Percentiles rank a stretch among this genome's conserved stretches.
These are phyloP conservation scores for Miscanthus lutarioriparius DNA, from an alignment of 176 grass and related monocot genomes.

Conservation along the genomic window DNA sequence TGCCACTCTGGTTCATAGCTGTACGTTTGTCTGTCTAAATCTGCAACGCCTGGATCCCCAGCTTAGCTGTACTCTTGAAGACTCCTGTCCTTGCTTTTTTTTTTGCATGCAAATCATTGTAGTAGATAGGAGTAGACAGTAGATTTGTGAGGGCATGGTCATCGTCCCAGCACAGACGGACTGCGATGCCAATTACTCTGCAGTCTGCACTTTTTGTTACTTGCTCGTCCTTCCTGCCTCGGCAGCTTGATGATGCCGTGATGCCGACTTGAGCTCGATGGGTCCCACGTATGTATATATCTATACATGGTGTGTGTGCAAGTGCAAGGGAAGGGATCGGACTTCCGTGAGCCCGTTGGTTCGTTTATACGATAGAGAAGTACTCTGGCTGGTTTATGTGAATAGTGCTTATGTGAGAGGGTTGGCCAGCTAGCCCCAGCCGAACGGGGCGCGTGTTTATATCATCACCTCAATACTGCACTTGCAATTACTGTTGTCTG, in stretches of 20 bases:
- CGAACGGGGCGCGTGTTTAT: no score
- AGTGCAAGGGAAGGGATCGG: neutral
- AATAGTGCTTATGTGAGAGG: no score
- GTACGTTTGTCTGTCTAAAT: neutral
- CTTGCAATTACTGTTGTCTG: no score
- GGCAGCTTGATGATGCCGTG: neutral
- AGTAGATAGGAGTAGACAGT: no score
- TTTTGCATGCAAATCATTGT: neutral
- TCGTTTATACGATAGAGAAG: no score
- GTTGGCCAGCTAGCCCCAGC: no score
- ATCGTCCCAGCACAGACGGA: neutral
- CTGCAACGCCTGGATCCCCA: neutral
- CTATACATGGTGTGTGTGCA: neutral
- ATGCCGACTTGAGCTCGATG: neutral
- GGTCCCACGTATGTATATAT: neutral
- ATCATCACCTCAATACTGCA: neutral
- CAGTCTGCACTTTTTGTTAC: neutral
- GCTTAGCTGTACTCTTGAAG: no score
- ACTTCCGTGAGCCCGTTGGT: no score
- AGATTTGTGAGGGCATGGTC: neutral
- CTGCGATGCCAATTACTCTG: neutral
- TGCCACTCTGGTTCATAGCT: neutral
- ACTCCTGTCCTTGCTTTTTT: neutral
- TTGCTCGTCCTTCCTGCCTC: neutral
- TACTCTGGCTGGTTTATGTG: no score